These are phyloP conservation scores for Berberis vulgaris DNA, from an alignment of 164 flowering plant genomes.

Conservation along the genomic window DNA sequence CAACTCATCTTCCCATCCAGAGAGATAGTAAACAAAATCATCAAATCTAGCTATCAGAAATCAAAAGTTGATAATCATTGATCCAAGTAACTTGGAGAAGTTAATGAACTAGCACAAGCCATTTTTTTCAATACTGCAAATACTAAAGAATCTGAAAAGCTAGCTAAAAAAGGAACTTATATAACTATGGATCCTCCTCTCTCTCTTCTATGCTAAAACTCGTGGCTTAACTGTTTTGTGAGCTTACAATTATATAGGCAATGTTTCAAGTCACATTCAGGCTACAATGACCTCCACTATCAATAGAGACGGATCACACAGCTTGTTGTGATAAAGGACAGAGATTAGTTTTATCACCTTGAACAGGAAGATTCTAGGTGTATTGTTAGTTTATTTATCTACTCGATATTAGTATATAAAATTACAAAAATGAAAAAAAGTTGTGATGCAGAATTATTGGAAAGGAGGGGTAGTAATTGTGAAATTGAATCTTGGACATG, in stretches of 20 bases:
- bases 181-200: too few relatives aligned
- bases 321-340: slow-evolving; percentile 17
- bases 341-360: slow-evolving; percentile 21
- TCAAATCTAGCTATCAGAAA: not conserved
- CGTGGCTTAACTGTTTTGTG: slow-evolving; percentile 11
- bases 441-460: slow-evolving; percentile 25
- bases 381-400: slow-evolving; percentile 3
- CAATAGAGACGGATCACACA: slow-evolving; percentile 16
- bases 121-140: slow-evolving; percentile 13
- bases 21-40: slow-evolving; percentile 3
- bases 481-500: slow-evolving; percentile 31
- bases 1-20: slow-evolving; percentile 47
- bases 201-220: slow-evolving; percentile 15
- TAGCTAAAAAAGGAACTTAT: slow-evolving; percentile 2
- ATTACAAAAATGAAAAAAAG: not conserved
- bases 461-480: slow-evolving; percentile 5
- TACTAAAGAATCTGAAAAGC: slow-evolving; percentile 9
- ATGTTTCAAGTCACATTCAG: not conserved
- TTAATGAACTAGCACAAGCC: slow-evolving; percentile 14
- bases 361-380: slow-evolving; percentile 21
- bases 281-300: slow-evolving; percentile 27
- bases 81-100: slow-evolving; percentile 17
- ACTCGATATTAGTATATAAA: slow-evolving; percentile 3
- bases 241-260: slow-evolving; percentile 36
- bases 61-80: not conserved